Evolutionary conservation across 2,329 filamentous ascomycete species (phyloP), one percentile per base, ranked within the genome.

Genomic region (Fusarium fracticaudum): DNA sequence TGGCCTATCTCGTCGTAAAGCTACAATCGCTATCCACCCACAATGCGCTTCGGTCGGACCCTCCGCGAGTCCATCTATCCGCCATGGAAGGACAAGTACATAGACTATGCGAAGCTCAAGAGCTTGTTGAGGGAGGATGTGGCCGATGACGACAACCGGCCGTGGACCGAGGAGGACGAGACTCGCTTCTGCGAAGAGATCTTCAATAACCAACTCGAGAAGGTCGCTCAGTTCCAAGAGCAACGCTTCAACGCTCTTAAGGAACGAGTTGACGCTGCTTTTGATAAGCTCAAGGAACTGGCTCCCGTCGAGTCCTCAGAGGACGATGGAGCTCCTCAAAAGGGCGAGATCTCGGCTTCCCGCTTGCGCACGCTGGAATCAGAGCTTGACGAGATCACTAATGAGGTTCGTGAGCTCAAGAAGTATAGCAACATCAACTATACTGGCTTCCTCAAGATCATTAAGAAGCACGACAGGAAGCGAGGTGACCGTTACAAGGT

Each of bases 391-490:
- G 84, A 85, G 61, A 96, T 98, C 83, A 96, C 94, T 40, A 94
- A 94, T 81, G 94, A 98, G 83, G 92, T 97, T 79, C 96, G 93
- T 81, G 94, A 97, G 86, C 89, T 99, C 76, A 96, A 98, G 84
- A 96, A 94, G 83, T 99, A 96, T 85, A 96, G 94, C 83, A 93
- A 92, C 74, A 92, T 98, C 85, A 99, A 99, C 85, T 99, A 98
- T 84, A 98, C 96, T 11, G 96, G 95, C 54, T 98, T 98, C 84
- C 89, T 98, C 80, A 99, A 99, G 87, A 97, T 97, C 54, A 95
- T 95, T 64, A 99, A 99, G 91, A 99, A 99, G 86, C 96, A 99
- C 84, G 96, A 99, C 84, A 93, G 96, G 76, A 97, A 96, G 85
- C 90, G 96, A 75, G 95, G 95, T 64, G 89, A 91, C 75, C 89